Conservation (phyloP, 805 yeast genomes). For the Saturnispora besseyi region DNA sequence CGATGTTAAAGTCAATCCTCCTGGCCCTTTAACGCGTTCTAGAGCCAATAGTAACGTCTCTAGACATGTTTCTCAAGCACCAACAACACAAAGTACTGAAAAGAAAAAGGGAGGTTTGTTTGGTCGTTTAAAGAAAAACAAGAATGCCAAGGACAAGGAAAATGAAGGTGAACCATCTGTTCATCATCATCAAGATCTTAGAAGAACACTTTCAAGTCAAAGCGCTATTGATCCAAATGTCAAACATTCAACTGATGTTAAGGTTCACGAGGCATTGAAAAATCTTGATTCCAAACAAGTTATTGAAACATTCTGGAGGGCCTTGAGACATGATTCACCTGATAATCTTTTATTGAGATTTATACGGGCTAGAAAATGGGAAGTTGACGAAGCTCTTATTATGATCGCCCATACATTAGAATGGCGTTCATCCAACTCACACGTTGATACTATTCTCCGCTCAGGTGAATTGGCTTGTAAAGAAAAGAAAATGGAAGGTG, state of each 20-base stretch:
- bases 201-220: conserved; percentile 17
- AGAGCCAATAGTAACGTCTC: conserved; percentile 1
- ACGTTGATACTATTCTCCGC: conserved; percentile 51
- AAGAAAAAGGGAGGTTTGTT: conserved; percentile 28
- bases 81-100: not conserved
- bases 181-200: conserved; percentile 7
- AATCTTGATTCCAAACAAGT: conserved; percentile 44
- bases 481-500: conserved; percentile 35
- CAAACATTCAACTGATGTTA: conserved; percentile 25
- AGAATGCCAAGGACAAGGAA: conserved; percentile 9
- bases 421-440: conserved; percentile 62
- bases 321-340: conserved; percentile 68
- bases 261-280: conserved; percentile 41
- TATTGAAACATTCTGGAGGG: conserved; percentile 45
- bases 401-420: conserved; percentile 67
- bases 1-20: conserved; percentile 36
- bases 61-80: not conserved
- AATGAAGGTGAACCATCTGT: conserved; percentile 3
- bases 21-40: conserved; percentile 10
- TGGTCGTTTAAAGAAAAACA: conserved; percentile 23
- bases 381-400: conserved; percentile 52
- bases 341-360: conserved; percentile 73
- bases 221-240: conserved; percentile 23
- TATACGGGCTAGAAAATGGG: conserved; percentile 82
- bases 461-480: conserved; percentile 65